Evolutionary conservation across 1,284 basidiomycete genomes (phyloP), one percentile per base, ranked within the genome.

Genomic region (Papiliotrema fonsecae): DNA sequence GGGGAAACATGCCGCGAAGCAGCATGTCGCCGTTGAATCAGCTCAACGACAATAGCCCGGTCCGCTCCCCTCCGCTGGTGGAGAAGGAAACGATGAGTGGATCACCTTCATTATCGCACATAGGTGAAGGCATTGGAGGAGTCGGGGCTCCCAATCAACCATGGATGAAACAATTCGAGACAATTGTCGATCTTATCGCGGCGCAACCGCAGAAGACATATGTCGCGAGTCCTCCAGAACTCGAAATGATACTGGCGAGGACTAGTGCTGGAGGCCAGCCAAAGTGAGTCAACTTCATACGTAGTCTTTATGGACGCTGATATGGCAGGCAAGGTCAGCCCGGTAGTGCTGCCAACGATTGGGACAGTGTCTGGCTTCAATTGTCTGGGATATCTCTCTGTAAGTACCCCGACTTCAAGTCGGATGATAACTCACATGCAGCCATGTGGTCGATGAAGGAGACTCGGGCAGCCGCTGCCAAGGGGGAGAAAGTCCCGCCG

Each of bases 311-410:
- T n/a, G n/a, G n/a, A n/a, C n/a, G 79, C 83, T 1, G 84, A 83
- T 75, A 86, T 18, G 77, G 74, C 83, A 61, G 87, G 86, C 74
- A 82, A 82, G 53, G 83, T 80, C 78, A 86, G 4, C 87, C 89
- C 61, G 88, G 88, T 9, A 81, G 84, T 53, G 79, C 57, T 83
- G 83, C 67, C 81, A 91, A 89, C 26, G 86, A 86, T n/a, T 93
- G 90, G 89, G 78, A 80, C 7, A 81, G 88, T n/a, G 85, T 94
- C 9, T 94, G 90, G 90, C 87, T 87, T 1, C 92, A 97, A 74
- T 78, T 97, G 25, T 87, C 87, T 37, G 92, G 92, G 5, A 96
- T 91, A 7, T 92, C 89, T 7, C 79, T 97, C 48, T 93, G 89
- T 68, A 47, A 55, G 62, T 55, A n/a, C 22, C 22, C 7, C 13